Base-by-base conservation (phyloP, 768 basidiomycete genomes). In the Termitomyces sp. region DNA sequence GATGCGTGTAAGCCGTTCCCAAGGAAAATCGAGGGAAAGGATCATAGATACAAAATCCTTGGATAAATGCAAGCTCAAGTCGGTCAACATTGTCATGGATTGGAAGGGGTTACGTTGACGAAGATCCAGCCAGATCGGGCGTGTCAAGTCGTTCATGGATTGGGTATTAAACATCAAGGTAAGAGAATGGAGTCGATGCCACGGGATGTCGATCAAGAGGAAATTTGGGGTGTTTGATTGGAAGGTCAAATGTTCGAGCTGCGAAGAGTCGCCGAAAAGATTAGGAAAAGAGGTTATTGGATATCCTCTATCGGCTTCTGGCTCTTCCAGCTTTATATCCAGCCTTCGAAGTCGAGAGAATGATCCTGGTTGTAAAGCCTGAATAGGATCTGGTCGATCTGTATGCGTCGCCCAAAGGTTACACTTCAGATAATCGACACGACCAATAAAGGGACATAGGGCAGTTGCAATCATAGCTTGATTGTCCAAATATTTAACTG, bases 401-500 rank as follows among this genome's bases (percentile, higher is more conserved):
- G n/a, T n/a, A n/a, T n/a, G n/a, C n/a, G n/a, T n/a, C n/a, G n/a
- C n/a, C n/a, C 7, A n/a, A 18, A 6, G 7, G 0, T 7, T 38
- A 9, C n/a, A 38, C 4, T 12, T 6, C n/a, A 38, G 9, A n/a
- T 38, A 16, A 7, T 18, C 18, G 36, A 38, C 5, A 38, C 5
- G n/a, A 9, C n/a, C 1, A 3, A 38, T n/a, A 18, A n/a, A 18
- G 12, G 36, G 36, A 23, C 43, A 75, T 83, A 43, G 73, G 79
- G 88, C 87, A 13, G 3, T 7, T 25, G 42, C 22, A 10, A 43
- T 44, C 31, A n/a, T n/a, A n/a, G n/a, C n/a, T n/a, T n/a, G n/a
- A n/a, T n/a, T n/a, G n/a, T n/a, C n/a, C n/a, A n/a, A n/a, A n/a
- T n/a, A n/a, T n/a, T n/a, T n/a, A n/a, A n/a, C n/a, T n/a, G n/a